These are phyloP conservation scores for Chrysanthemum seticuspe DNA, from an alignment of 129 eudicot species.

Conservation along the genomic window DNA sequence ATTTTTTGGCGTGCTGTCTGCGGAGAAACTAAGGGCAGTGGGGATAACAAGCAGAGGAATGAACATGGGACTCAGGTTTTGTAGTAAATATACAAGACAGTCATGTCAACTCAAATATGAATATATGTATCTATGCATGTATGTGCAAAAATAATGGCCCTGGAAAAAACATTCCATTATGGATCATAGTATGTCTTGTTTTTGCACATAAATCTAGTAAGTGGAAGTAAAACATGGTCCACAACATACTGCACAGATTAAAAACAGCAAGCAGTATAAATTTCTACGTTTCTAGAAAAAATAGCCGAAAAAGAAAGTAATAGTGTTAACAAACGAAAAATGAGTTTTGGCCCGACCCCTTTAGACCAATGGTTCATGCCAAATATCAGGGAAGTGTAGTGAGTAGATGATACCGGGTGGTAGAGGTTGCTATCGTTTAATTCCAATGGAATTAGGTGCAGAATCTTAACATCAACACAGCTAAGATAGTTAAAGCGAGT, in stretches of 20 bases:
- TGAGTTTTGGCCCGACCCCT: too few species aligned
- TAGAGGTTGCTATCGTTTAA: too few species aligned
- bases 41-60: not conserved
- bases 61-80: conserved; percentile 14
- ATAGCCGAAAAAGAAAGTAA: too few species aligned
- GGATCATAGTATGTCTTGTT: conserved; percentile 27
- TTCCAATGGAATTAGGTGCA: too few species aligned
- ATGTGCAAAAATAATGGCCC: conserved; percentile 7
- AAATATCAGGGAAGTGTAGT: too few species aligned
- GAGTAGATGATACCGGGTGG: too few species aligned
- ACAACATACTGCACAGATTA: conserved; percentile 1
- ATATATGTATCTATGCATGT: not conserved
- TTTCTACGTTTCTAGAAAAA: too few species aligned
- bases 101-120: conserved; percentile 7
- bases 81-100: conserved; percentile 8
- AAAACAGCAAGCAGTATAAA: not conserved
- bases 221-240: conserved; percentile 19
- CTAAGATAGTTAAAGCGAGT: conserved; percentile 35
- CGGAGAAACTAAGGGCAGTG: conserved; percentile 5
- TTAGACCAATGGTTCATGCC: too few species aligned
- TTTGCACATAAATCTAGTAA: conserved; percentile 22
- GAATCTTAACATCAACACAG: conserved; percentile 22
- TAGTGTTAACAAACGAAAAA: too few species aligned
- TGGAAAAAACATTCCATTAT: conserved; percentile 28
- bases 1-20: conserved; percentile 7